A percentile compares a stretch with the other conserved stretches of the same genome.
These are phyloP conservation scores for Lentinula lateritia DNA, from an alignment of 768 basidiomycete genomes.

Conservation along the genomic window DNA sequence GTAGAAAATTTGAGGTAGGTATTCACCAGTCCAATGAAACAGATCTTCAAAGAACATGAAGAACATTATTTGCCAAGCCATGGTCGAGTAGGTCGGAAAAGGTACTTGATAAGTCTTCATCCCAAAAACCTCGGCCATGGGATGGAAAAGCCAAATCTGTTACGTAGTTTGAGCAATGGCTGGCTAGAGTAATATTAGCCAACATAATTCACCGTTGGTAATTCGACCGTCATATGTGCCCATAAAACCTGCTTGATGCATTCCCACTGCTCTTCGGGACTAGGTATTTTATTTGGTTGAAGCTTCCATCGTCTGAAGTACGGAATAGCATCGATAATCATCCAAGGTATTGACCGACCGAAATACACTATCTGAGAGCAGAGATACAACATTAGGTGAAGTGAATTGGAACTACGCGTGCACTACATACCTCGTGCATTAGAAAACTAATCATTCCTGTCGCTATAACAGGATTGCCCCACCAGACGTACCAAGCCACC, in stretches of 20 bases:
- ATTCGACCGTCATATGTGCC: slow-evolving; percentile 93
- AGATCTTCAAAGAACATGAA: slow-evolving; percentile 97
- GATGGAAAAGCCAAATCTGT: slow-evolving; percentile 90
- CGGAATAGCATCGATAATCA: slow-evolving; percentile 90
- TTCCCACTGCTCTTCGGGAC: slow-evolving; percentile 82
- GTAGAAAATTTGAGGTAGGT: background rate
- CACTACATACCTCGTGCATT: slow-evolving; percentile 77
- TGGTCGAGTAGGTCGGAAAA: slow-evolving; percentile 66
- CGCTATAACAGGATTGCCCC: slow-evolving; percentile 88
- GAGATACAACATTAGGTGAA: slow-evolving; percentile 1
- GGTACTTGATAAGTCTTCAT: slow-evolving; percentile 94
- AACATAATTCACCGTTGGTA: slow-evolving; percentile 63
- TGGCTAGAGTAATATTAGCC: slow-evolving; percentile 9
- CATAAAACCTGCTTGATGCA: slow-evolving; percentile 93
- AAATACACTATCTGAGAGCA: slow-evolving; percentile 85
- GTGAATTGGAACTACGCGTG: background rate
- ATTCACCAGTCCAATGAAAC: slow-evolving; percentile 80
- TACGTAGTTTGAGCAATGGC: background rate
- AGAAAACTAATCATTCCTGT: slow-evolving; percentile 92
- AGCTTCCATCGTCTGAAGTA: slow-evolving; percentile 95
- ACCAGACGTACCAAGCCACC: slow-evolving; percentile 84
- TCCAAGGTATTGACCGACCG: slow-evolving; percentile 91
- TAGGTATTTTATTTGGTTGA: slow-evolving; percentile 81
- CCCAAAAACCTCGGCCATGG: slow-evolving; percentile 79
- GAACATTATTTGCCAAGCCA: slow-evolving; percentile 71